phyloP scores from a whole-genome alignment of 768 basidiomycete genomes.

The Sporobolomyces pararoseus region DNA sequence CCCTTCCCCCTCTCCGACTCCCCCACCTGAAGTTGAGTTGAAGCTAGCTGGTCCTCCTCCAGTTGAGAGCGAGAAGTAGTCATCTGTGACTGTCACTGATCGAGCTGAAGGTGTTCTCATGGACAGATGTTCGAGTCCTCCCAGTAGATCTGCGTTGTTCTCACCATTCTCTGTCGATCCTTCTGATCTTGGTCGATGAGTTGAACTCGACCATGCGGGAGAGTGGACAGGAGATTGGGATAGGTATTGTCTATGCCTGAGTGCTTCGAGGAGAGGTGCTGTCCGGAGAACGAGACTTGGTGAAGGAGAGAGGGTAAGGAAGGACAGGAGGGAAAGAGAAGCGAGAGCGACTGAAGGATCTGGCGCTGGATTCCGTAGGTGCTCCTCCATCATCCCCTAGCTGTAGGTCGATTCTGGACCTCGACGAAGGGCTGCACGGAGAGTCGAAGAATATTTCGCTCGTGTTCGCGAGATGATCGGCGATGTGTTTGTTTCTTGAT shows the following conservation, averaged over 20 bases:
- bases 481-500: too few relatives aligned
- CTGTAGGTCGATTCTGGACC: neutral
- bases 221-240: neutral
- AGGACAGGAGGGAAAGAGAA: constrained; percentile 25
- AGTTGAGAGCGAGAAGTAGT: constrained; percentile 25
- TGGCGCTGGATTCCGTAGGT: neutral
- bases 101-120: constrained; percentile 23
- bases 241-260: neutral
- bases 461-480: too few relatives aligned
- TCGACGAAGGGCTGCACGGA: too few relatives aligned
- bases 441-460: too few relatives aligned
- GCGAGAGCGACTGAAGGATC: constrained; percentile 17
- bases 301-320: constrained; percentile 9
- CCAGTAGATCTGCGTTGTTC: neutral
- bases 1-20: neutral
- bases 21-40: neutral
- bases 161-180: neutral
- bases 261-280: constrained; percentile 23
- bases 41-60: neutral
- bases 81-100: neutral
- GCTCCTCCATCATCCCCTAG: neutral
- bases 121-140: constrained; percentile 20
- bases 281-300: constrained; percentile 28
- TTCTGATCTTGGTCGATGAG: neutral
- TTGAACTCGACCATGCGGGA: neutral